These are phyloP conservation scores for Penicillium italicum DNA, from an alignment of 2,329 filamentous ascomycete species.

Conservation along the genomic window DNA sequence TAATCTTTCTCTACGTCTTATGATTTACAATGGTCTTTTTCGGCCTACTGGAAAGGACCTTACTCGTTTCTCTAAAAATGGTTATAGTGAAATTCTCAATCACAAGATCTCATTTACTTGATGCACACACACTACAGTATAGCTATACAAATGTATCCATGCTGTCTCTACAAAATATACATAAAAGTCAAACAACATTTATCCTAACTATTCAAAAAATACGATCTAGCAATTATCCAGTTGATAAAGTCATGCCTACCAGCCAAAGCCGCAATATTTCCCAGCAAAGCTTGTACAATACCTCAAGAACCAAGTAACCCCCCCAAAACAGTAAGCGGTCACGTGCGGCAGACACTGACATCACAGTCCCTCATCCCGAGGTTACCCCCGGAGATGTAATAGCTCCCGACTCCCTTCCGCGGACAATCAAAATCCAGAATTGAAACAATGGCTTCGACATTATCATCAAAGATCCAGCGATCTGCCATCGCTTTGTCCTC, in stretches of 20 bases:
- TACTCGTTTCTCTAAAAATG: not conserved
- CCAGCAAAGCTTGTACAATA: not conserved
- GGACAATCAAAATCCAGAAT: not conserved
- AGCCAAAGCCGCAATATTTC: no score
- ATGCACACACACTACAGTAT: no score
- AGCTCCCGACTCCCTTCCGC: not conserved
- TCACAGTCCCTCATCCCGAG: constrained; percentile 10
- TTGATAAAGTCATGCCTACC: no score
- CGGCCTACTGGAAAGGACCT: not conserved
- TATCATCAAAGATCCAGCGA: constrained; percentile 13
- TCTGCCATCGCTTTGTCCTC: constrained; percentile 3
- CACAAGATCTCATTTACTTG: not conserved
- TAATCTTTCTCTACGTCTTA: not conserved
- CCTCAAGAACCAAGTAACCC: not conserved
- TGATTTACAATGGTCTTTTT: not conserved
- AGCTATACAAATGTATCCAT: no score
- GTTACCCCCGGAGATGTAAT: not conserved
- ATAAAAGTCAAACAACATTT: no score
- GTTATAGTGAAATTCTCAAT: not conserved
- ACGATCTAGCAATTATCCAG: no score
- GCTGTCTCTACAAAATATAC: no score
- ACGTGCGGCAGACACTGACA: constrained; percentile 20
- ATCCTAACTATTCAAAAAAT: no score
- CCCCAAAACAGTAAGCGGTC: constrained; percentile 16
- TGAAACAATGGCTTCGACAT: constrained; percentile 14